Conservation (phyloP, 495 filamentous ascomycete species). For the Podospora conica region DNA sequence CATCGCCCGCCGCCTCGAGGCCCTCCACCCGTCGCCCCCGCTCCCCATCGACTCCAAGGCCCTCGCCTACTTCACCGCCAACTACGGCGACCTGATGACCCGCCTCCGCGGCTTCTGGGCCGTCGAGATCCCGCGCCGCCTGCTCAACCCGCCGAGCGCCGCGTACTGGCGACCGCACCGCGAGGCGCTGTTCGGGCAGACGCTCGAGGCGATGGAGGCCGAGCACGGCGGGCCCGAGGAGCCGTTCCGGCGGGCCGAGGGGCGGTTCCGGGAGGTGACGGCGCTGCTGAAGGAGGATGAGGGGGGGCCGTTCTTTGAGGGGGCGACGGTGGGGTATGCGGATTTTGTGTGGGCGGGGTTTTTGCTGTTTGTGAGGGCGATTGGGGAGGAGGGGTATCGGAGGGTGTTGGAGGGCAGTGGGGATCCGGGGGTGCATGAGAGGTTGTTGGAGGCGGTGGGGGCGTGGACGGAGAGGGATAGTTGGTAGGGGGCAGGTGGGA, state of each 20-base stretch:
- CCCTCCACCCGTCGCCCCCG: conserved; percentile 45
- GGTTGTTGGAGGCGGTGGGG: conserved; percentile 34
- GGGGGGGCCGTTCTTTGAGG: conserved; percentile 46
- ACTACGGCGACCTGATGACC: conserved; percentile 13
- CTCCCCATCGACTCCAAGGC: conserved; percentile 46
- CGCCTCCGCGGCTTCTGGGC: conserved; percentile 27
- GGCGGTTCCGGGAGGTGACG: conserved; percentile 35
- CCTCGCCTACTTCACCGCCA: conserved; percentile 26
- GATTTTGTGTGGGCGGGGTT: conserved; percentile 40
- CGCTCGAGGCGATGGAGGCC: conserved; percentile 34
- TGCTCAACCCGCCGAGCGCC: conserved; percentile 36
- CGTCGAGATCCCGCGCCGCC: conserved; percentile 26
- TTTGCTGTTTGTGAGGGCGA: conserved; percentile 27
- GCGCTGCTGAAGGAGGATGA: conserved; percentile 42
- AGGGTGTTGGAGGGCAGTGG: conserved; percentile 31
- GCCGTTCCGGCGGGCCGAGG: conserved; percentile 34
- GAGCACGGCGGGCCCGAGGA: conserved; percentile 28
- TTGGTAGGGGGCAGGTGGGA: too few species aligned
- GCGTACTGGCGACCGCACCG: conserved; percentile 45
- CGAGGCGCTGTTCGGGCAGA: conserved; percentile 34
- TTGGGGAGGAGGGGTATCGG: conserved; percentile 31
- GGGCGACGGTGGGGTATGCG: conserved; percentile 31
- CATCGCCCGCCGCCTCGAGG: conserved; percentile 51
- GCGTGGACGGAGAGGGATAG: conserved; percentile 32
- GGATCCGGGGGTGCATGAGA: conserved; percentile 27